Evolutionary conservation across 148 eudicot genomes (phyloP).

Genomic region (Fagopyrum homotropicum): DNA sequence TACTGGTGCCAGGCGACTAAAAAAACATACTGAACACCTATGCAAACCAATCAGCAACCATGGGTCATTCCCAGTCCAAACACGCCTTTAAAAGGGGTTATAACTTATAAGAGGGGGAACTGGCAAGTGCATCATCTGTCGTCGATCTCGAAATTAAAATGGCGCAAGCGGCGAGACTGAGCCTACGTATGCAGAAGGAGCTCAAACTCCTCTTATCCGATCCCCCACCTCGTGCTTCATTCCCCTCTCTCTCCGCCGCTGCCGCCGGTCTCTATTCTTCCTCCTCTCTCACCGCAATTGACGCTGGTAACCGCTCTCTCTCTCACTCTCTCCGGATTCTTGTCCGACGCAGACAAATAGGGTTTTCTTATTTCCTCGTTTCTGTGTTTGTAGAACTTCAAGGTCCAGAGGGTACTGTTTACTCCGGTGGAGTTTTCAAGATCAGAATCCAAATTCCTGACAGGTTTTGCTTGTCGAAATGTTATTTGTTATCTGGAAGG

Average conservation of each 20-base stretch:
- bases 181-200: slow-evolving; percentile 57
- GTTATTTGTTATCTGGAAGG: background rate
- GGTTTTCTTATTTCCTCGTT: background rate
- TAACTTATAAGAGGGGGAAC: background rate
- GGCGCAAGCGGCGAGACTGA: slow-evolving; percentile 46
- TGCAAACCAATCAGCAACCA: no score
- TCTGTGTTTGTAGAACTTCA: slow-evolving; percentile 26
- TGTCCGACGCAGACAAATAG: background rate
- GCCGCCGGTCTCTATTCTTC: slow-evolving; percentile 14
- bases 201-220: slow-evolving; percentile 47
- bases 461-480: slow-evolving; percentile 22
- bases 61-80: background rate
- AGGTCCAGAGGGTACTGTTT: slow-evolving; percentile 55
- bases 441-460: slow-evolving; percentile 53
- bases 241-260: slow-evolving; percentile 35
- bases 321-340: background rate
- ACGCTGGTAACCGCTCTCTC: slow-evolving; percentile 27
- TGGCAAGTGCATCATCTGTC: no score
- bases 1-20: no score
- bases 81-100: slow-evolving; percentile 1
- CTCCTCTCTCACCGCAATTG: slow-evolving; percentile 30
- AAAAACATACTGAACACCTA: no score
- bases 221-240: slow-evolving; percentile 43
- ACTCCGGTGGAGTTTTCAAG: slow-evolving; percentile 36
- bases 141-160: slow-evolving; percentile 14